phyloP scores from a whole-genome alignment of 2,329 filamentous ascomycete genomes.

The Alternaria burnsii region DNA sequence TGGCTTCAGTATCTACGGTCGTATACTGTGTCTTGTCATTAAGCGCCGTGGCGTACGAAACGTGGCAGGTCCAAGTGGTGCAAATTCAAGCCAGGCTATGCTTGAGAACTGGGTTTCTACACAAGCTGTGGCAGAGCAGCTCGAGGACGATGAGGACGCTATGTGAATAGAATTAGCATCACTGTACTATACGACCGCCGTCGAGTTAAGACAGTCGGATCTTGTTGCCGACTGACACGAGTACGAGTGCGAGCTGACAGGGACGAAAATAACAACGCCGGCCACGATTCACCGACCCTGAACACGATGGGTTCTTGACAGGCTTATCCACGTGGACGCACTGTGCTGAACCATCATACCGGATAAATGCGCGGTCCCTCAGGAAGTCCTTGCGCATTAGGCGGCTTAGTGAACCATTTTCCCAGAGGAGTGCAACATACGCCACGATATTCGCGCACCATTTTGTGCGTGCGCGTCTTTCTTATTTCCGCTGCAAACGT shows the following conservation, averaged over 20 bases:
- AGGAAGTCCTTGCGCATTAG: slow-evolving; percentile 19
- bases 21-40: slow-evolving; percentile 89
- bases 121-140: slow-evolving; percentile 48
- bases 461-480: not conserved
- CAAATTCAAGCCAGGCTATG: slow-evolving; percentile 50
- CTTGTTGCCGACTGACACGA: slow-evolving; percentile 23
- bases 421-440: slow-evolving; percentile 8
- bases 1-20: slow-evolving; percentile 94
- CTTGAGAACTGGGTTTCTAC: slow-evolving; percentile 55
- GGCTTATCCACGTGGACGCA: slow-evolving; percentile 38
- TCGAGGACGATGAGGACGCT: slow-evolving; percentile 48
- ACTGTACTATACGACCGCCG: not conserved
- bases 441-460: slow-evolving; percentile 11
- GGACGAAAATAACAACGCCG: slow-evolving; percentile 26
- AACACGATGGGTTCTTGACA: slow-evolving; percentile 15
- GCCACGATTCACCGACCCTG: slow-evolving; percentile 9
- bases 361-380: slow-evolving; percentile 27
- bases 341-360: slow-evolving; percentile 26
- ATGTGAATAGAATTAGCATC: slow-evolving; percentile 26
- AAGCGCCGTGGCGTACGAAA: slow-evolving; percentile 66
- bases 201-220: slow-evolving; percentile 17
- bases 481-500: not conserved
- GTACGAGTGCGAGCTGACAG: slow-evolving; percentile 24
- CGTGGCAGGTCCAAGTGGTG: slow-evolving; percentile 25
- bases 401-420: slow-evolving; percentile 21